Base-by-base conservation (phyloP, 441 rosid genomes). In the Erodium chrysanthum region DNA sequence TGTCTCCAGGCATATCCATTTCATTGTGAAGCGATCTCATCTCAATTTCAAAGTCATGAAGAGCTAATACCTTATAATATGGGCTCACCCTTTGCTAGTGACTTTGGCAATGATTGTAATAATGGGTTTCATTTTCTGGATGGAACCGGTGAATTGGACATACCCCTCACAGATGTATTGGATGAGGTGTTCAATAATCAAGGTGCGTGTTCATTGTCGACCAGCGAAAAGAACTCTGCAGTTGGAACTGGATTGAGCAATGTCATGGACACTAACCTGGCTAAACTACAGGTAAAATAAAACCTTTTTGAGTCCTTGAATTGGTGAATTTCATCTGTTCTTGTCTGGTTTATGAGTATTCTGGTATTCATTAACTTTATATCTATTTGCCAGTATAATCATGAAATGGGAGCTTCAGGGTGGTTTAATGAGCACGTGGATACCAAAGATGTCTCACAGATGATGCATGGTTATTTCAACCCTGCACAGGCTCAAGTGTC, bases 51-150 rank as follows among this genome's bases (percentile, higher is more conserved):
- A 23, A 27, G 75, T 67, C 70, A 71, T 17, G 74, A 76, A 44
- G 87, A 81, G 33, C 73, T 76, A 67, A 54, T 79, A 4, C 58
- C 71, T 1, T 76, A 58, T 14, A 46, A 46, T 66, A 67, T 81
- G 74, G 85, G 76, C 78, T 85, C 90, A 0, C 86, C 84, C 68
- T 87, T 77, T 70, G 81, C 82, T 58, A 81, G 70, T 75, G 92
- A 88, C 70, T 86, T 92, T 69, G 92, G 91, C 72, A 80, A 76
- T 74, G 73, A 69, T 70, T 72, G 72, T 58, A 77, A 68, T 58
- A 77, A 68, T 27, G 88, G 81, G 21, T 52, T 76, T 63, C 44
- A n/a, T 69, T 82, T 85, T 72, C 86, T 64, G 46, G 91, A 86
- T 75, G 85, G 86, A 60, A 81, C 84, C 5, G 40, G 76, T 74